These are phyloP conservation scores for Lablab purpureus DNA, from an alignment of 306 rosid species.

Conservation along the genomic window DNA sequence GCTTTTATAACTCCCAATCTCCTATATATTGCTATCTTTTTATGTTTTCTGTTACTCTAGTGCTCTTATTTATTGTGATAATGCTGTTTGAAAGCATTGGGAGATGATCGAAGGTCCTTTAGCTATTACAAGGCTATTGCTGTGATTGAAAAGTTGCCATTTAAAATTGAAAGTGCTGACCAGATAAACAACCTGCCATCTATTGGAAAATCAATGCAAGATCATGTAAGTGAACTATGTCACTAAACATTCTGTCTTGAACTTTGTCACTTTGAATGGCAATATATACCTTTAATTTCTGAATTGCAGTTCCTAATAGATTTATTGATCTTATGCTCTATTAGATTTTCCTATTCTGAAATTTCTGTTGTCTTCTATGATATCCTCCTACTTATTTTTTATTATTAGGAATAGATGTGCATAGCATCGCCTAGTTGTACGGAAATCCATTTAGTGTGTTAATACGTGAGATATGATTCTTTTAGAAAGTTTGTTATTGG, in stretches of 20 bases:
- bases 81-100: conserved; percentile 71
- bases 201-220: conserved; percentile 90
- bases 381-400: conserved; percentile 12
- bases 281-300: conserved; percentile 21
- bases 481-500: conserved; percentile 21
- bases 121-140: conserved; percentile 92
- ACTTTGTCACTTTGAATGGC: conserved; percentile 20
- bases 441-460: conserved; percentile 4
- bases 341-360: conserved; percentile 15
- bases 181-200: conserved; percentile 80
- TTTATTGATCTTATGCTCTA: conserved; percentile 9
- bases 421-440: conserved; percentile 14
- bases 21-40: neutral
- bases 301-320: neutral
- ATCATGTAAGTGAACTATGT: conserved; percentile 71
- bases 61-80: conserved; percentile 46
- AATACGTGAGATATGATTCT: conserved; percentile 8
- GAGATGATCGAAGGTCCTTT: conserved; percentile 91
- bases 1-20: conserved; percentile 13
- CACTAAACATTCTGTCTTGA: conserved; percentile 22
- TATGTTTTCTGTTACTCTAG: conserved; percentile 19
- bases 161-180: conserved; percentile 74
- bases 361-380: neutral
- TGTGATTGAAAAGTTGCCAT: conserved; percentile 85
- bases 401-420: conserved; percentile 27